Evolutionary conservation across 169 alveolate species (phyloP).

Genomic region (Plasmodium knowlesi): DNA sequence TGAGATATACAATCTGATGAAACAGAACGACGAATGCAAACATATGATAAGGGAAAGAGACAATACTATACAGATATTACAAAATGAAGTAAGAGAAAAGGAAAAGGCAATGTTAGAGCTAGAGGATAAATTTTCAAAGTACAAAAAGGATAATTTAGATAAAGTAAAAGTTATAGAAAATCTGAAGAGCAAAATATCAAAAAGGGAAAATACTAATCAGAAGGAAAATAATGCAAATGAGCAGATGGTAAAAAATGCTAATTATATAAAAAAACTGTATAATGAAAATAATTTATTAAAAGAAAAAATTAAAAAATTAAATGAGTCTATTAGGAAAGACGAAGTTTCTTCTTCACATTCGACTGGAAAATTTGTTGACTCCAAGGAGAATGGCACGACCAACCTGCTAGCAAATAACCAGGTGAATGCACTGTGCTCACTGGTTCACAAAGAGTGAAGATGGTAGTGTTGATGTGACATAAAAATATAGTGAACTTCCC

Average conservation of each 20-base stretch:
- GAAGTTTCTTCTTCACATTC: neutral
- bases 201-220: neutral
- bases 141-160: constrained; percentile 20
- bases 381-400: neutral
- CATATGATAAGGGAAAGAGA: constrained; percentile 30
- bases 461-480: neutral
- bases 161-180: constrained; percentile 33
- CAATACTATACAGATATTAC: neutral
- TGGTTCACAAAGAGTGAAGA: neutral
- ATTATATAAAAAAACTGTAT: constrained; percentile 55
- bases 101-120: neutral
- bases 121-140: constrained; percentile 20
- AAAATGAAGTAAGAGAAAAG: constrained; percentile 32
- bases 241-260: constrained; percentile 20
- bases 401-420: neutral
- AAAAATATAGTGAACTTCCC: neutral
- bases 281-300: constrained; percentile 64
- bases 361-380: neutral
- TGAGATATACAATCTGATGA: neutral
- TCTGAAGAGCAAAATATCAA: constrained; percentile 28
- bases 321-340: neutral
- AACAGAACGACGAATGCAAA: constrained; percentile 33
- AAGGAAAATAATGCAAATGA: constrained; percentile 17
- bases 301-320: constrained; percentile 58
- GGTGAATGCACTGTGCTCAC: neutral